Evolutionary conservation across 192 early-diverging fungal genomes (phyloP).

Genomic region (Kickxella alabastrina): DNA sequence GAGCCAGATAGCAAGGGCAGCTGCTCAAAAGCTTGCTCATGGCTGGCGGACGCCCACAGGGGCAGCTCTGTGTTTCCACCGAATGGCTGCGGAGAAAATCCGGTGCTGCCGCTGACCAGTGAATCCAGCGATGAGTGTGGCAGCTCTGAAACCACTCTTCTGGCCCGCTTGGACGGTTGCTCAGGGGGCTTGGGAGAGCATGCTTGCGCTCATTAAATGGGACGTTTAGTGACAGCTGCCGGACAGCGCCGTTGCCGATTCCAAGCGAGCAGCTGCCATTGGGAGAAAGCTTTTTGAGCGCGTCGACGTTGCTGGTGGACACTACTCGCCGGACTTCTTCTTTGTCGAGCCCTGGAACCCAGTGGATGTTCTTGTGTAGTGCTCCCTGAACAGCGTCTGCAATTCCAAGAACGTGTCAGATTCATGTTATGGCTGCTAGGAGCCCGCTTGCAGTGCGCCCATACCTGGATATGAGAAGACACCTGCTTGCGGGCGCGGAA

Average conservation of each 20-base stretch:
- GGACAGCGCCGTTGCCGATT: conserved; percentile 4
- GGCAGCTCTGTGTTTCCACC: neutral
- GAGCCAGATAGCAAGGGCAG: neutral
- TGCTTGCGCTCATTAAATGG: conserved; percentile 20
- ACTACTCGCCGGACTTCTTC: conserved; percentile 36
- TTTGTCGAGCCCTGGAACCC: conserved; percentile 19
- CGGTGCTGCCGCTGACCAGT: no score
- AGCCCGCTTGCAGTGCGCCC: conserved; percentile 66
- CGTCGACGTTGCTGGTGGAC: conserved; percentile 23
- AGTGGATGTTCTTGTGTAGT: conserved; percentile 34
- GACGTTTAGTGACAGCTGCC: no score
- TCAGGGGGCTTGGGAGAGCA: conserved; percentile 1
- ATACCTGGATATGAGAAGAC: conserved; percentile 74
- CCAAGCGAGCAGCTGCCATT: conserved; percentile 16
- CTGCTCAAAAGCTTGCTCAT: neutral
- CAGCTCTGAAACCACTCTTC: conserved; percentile 42
- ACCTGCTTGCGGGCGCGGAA: conserved; percentile 74
- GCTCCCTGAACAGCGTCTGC: conserved; percentile 26
- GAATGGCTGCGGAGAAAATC: no score
- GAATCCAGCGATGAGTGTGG: conserved; percentile 13
- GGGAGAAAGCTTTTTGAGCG: conserved; percentile 2
- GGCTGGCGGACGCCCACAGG: neutral
- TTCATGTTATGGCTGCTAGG: conserved; percentile 43
- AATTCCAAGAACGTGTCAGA: conserved; percentile 30
- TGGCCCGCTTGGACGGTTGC: conserved; percentile 23